These are phyloP conservation scores for Takashimella koratensis DNA, from an alignment of 1,284 basidiomycete species.

Conservation along the genomic window DNA sequence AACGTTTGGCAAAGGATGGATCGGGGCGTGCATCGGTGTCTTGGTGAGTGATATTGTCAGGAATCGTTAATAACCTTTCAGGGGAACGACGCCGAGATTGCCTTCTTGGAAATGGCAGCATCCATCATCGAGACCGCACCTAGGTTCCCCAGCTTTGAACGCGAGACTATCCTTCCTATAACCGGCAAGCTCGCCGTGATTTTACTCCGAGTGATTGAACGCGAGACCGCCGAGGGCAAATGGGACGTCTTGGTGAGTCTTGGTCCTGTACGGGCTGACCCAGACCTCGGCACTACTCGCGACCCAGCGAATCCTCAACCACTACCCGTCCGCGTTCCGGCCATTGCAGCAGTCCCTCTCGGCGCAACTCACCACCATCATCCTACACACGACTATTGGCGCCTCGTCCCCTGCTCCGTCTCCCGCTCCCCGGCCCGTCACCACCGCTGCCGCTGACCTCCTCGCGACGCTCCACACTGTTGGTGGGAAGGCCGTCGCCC, in stretches of 20 bases:
- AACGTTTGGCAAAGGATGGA: constrained; percentile 40
- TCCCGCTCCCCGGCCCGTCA: constrained; percentile 5
- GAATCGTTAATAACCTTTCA: background rate
- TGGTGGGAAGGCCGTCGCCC: constrained; percentile 40
- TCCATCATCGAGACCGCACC: constrained; percentile 26
- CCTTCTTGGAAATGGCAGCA: constrained; percentile 23
- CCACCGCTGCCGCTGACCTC: constrained; percentile 19
- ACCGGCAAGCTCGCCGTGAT: constrained; percentile 43
- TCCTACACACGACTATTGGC: constrained; percentile 16
- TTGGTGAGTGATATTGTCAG: constrained; percentile 20
- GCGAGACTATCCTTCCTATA: constrained; percentile 41
- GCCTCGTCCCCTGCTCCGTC: constrained; percentile 9
- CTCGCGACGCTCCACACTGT: constrained; percentile 36
- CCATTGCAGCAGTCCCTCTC: constrained; percentile 31
- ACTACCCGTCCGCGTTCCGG: constrained; percentile 41
- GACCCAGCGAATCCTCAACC: constrained; percentile 25
- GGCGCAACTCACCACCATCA: constrained; percentile 22
- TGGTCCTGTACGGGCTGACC: background rate
- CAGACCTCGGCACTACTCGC: constrained; percentile 20
- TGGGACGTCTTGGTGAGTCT: constrained; percentile 26
- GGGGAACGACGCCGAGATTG: background rate
- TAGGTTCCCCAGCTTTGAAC: constrained; percentile 40
- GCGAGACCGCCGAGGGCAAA: constrained; percentile 16
- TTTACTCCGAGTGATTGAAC: constrained; percentile 29
- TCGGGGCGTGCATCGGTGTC: constrained; percentile 27